Percentiles rank a stretch among this genome's conserved stretches.
phyloP scores from a whole-genome alignment of 2,329 filamentous ascomycete genomes.

The Fusarium euwallaceae region DNA sequence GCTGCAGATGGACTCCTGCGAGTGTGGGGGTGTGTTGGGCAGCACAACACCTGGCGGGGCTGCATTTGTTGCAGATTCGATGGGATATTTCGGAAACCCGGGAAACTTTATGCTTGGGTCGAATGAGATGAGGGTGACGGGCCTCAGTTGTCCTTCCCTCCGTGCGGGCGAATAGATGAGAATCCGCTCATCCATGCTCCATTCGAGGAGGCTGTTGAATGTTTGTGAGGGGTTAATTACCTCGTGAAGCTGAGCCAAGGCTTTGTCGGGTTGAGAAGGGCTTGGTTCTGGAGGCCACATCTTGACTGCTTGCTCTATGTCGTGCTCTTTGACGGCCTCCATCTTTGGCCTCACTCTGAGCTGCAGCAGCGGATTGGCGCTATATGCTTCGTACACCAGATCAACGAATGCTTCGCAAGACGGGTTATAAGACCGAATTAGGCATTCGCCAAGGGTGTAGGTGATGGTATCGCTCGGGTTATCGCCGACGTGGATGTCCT shows the following conservation, averaged over 20 bases:
- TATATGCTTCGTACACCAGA: conserved; percentile 57
- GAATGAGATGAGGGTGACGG: conserved; percentile 48
- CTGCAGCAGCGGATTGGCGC: conserved; percentile 55
- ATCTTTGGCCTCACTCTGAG: conserved; percentile 52
- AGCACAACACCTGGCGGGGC: background rate
- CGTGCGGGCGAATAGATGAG: conserved; percentile 57
- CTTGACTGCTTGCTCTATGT: background rate
- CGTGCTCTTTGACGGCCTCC: background rate
- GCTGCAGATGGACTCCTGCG: background rate
- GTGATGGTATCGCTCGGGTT: conserved; percentile 55
- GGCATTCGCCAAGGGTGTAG: conserved; percentile 67
- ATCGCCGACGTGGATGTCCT: conserved; percentile 62
- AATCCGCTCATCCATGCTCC: conserved; percentile 61
- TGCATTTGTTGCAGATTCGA: background rate
- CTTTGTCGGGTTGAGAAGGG: background rate
- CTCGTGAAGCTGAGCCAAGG: conserved; percentile 46
- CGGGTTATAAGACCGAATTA: conserved; percentile 67
- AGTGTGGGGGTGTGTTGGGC: background rate
- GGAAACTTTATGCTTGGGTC: conserved; percentile 46
- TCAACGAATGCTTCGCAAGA: conserved; percentile 70
- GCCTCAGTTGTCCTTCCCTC: conserved; percentile 28
- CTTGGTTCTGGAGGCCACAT: conserved; percentile 44
- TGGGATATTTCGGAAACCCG: conserved; percentile 29
- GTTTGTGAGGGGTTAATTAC: conserved; percentile 52
- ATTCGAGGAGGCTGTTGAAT: conserved; percentile 56